Base-by-base conservation (phyloP, 1,139 yeast genomes). In the Tardiomyces blankii region DNA sequence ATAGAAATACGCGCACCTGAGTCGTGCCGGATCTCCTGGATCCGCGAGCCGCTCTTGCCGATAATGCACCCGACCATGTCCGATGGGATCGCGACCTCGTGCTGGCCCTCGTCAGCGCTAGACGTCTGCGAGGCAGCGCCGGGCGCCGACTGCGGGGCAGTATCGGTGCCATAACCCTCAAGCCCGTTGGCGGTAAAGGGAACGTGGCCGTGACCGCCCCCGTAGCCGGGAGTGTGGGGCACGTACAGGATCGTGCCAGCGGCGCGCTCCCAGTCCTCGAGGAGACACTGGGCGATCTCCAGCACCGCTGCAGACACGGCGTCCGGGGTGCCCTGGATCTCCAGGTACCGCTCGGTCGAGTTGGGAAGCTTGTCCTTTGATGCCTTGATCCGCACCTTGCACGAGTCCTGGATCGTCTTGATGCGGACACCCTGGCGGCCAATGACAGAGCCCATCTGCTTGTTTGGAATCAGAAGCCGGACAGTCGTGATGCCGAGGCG, bases 21-120 rank as follows among this genome's bases (percentile, higher is more conserved):
- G 41, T 75, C 75, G 57, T 83, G 78, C 55, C 96, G 75, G 46
- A 88, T 84, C 47, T 89, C 95, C 62, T 85, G 93, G 56, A 88
- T 86, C 66, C 94, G 76, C 41, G 85, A 70, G 41, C 96, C 96
- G 54, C 82, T 81, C 57, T 82, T 82, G 54, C 96, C 96, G 58
- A 88, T 86, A 48, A 88, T 73, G 44, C 95, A 93, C 42, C 96
- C 96, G 44, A 88, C 95, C 69, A 82, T 80, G 49, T 81, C 88
- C 54, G 84, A 81, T 39, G 95, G 87, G 61, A 87, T 82, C 18
- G 76, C 67, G 33, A 81, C 69, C 32, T 66, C 66, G 44, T 69
- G 73, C 9, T 69, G 61, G 40, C 64, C 58, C 46, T 64, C 68
- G 39, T 57, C 62, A 19, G 19, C 4, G n/a, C 39, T 35, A 13